Evolutionary conservation across 2,329 filamentous ascomycete genomes (phyloP), one percentile per base, ranked within the genome.

Genomic region (Annulohypoxylon truncatum): DNA sequence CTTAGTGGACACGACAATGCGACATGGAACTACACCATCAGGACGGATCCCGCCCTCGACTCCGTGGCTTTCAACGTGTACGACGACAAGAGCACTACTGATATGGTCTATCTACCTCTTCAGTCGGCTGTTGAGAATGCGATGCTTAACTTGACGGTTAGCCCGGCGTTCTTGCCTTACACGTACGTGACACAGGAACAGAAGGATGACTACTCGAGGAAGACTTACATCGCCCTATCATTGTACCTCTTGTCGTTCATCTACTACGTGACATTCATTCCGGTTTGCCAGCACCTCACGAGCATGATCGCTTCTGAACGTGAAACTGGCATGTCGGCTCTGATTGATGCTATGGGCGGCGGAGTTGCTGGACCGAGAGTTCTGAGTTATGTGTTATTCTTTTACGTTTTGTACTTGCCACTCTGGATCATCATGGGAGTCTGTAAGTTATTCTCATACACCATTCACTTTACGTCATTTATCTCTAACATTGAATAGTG

Each of bases 331-430:
- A 89, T 93, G 79, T 90, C 89, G 3, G 89, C 92, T 72, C 82
- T 94, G 12, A 88, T 93, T 33, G 91, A 94, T 78, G 88, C 90
- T 52, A 93, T 93, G 90, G 91, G 64, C 88, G 89, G 89, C 79
- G 89, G 71, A 86, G 88, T 60, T 88, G 88, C 80, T 83, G 83
- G 56, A 85, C 83, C 31, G 52, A 82, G 90, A 51, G 80, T 93
- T 20, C 74, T 91, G 1, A 87, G 90, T 1, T 87, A 89, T 64
- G 88, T 92, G 71, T 77, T 91, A 22, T 85, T 90, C 1, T 91
- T 93, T 70, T 86, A 90, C 71, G 80, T 91, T 1, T 83, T 92
- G 6, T 93, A 93, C 70, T 70, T 88, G 79, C 84, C 53, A 63
- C 83, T 63, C 75, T 71, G 76, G 29, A 77, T 79, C 18, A 81